phyloP scores from a whole-genome alignment of 306 rosid species.

The Casuarina cunninghamiana region DNA sequence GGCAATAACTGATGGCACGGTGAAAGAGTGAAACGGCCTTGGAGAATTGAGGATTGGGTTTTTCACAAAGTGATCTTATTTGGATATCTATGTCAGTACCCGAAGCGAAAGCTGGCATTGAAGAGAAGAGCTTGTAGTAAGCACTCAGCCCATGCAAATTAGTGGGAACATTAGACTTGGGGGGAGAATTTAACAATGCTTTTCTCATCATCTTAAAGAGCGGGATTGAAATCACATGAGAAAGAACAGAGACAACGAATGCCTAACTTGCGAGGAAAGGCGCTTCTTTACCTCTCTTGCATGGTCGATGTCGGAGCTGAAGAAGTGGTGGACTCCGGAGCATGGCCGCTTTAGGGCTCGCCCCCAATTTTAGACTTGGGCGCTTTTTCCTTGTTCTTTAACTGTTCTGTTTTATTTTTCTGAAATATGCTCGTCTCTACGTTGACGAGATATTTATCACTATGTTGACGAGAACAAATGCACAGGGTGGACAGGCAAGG shows the following conservation, averaged over 20 bases:
- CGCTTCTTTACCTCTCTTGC: too few species aligned
- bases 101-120: conserved; percentile 33
- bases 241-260: not conserved
- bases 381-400: too few species aligned
- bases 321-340: not conserved
- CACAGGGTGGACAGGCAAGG: too few species aligned
- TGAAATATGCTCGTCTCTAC: not conserved
- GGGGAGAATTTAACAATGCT: conserved; percentile 13
- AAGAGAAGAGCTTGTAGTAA: conserved; percentile 37
- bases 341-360: too few species aligned
- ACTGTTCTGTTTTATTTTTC: not conserved
- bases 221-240: not conserved
- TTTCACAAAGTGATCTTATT: conserved; percentile 39
- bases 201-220: conserved; percentile 27
- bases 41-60: conserved; percentile 38
- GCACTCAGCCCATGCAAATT: not conserved
- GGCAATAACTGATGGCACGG: conserved; percentile 41
- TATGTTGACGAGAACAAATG: too few species aligned
- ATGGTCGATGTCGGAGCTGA: not conserved
- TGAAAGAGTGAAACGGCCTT: conserved; percentile 65
- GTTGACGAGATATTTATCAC: too few species aligned
- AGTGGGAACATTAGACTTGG: conserved; percentile 1
- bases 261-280: not conserved
- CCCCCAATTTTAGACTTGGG: too few species aligned
- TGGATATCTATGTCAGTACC: conserved; percentile 37